phyloP scores from a whole-genome alignment of 2,329 filamentous ascomycete genomes.

The Pleurostoma richardsiae region DNA sequence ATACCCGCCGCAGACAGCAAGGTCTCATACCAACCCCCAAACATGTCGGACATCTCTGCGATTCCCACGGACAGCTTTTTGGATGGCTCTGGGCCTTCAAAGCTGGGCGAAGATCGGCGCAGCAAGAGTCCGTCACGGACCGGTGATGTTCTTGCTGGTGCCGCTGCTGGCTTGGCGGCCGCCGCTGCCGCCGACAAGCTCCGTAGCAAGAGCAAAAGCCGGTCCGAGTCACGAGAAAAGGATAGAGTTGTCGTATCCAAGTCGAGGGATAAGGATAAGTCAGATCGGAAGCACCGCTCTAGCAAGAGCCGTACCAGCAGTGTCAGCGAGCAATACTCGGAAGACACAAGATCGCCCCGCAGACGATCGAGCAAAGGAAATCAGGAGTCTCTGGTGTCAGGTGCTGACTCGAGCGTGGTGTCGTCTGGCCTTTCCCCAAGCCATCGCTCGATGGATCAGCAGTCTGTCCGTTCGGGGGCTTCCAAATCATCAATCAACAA shows the following conservation, averaged over 20 bases:
- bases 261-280: conserved; percentile 37
- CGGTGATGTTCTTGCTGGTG: conserved; percentile 30
- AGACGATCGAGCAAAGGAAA: conserved; percentile 47
- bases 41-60: conserved; percentile 81
- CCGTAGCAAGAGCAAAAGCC: conserved; percentile 37
- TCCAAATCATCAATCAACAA: conserved; percentile 80
- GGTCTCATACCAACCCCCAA: conserved; percentile 57
- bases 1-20: conserved; percentile 52
- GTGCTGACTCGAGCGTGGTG: conserved; percentile 47
- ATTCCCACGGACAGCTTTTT: conserved; percentile 59
- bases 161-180: conserved; percentile 29
- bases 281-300: conserved; percentile 43
- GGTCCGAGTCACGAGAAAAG: conserved; percentile 33
- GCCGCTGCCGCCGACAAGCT: conserved; percentile 35
- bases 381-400: conserved; percentile 48
- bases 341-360: conserved; percentile 40
- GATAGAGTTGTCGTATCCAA: conserved; percentile 17
- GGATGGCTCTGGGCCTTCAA: conserved; percentile 47
- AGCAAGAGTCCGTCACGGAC: conserved; percentile 36
- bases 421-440: conserved; percentile 49
- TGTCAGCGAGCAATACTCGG: conserved; percentile 39
- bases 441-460: conserved; percentile 51
- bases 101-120: conserved; percentile 26
- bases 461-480: conserved; percentile 43
- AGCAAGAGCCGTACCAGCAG: conserved; percentile 47